A percentile compares a stretch with the other conserved stretches of the same genome.
Evolutionary conservation across 148 eudicot genomes (phyloP).

Genomic region (Chenopodium suecicum): DNA sequence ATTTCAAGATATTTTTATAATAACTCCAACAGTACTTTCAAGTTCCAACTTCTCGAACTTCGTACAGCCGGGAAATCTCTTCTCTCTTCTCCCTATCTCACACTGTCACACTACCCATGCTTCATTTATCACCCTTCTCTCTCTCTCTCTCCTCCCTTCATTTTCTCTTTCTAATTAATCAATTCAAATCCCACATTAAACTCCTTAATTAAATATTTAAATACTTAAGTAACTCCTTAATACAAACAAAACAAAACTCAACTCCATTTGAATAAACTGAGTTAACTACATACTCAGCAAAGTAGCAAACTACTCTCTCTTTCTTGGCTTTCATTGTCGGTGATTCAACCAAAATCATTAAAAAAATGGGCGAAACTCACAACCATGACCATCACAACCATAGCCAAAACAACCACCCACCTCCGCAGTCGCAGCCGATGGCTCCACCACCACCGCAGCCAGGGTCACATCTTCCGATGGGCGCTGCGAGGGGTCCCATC

Average conservation of each 20-base stretch:
- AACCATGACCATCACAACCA: slow-evolving; percentile 39
- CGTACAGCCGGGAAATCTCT: not conserved
- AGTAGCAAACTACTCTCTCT: not conserved
- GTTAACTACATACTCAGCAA: not conserved
- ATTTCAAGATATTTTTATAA: not conserved
- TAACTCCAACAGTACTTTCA: not conserved
- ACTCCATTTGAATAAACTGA: not conserved
- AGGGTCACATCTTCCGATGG: slow-evolving; percentile 44
- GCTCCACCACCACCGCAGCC: not conserved
- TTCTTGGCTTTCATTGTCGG: not conserved
- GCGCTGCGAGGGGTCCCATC: slow-evolving; percentile 63
- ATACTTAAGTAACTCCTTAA: not conserved
- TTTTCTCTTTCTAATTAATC: not conserved
- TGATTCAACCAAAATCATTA: not conserved
- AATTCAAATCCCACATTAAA: not conserved
- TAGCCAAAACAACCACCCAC: slow-evolving; percentile 39
- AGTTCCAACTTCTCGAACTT: slow-evolving; percentile 3
- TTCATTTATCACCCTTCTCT: not conserved
- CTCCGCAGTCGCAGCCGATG: not conserved
- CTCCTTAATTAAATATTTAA: not conserved
- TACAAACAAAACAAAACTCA: too few relatives aligned
- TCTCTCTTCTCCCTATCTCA: not conserved
- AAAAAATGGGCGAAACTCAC: slow-evolving; percentile 48
- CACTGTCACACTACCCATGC: not conserved
- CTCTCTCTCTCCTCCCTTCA: not conserved